phyloP scores from a whole-genome alignment of 805 yeast genomes.

The Saturnispora gosingensis region DNA sequence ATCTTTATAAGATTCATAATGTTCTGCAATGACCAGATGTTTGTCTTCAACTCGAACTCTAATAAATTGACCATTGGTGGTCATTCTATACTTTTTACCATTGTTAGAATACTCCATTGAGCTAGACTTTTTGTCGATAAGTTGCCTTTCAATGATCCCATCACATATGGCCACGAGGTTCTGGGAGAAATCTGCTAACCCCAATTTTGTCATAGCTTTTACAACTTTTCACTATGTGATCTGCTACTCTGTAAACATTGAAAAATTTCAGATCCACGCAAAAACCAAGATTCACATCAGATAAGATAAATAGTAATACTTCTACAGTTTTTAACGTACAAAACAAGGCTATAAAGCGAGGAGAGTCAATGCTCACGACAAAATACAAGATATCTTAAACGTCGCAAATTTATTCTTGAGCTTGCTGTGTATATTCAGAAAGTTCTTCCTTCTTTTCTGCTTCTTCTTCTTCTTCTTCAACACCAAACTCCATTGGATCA shows the following conservation, averaged over 20 bases:
- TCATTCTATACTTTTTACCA: constrained; percentile 41
- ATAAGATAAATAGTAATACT: neutral
- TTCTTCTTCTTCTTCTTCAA: constrained; percentile 32
- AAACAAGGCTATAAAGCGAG: neutral
- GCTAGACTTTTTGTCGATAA: constrained; percentile 22
- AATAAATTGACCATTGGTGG: constrained; percentile 37
- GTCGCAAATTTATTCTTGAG: neutral
- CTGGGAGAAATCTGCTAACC: constrained; percentile 21
- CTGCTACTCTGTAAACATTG: neutral
- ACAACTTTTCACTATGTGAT: neutral
- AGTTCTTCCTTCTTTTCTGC: neutral
- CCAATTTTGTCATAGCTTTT: neutral
- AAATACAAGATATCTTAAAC: neutral
- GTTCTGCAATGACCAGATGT: constrained; percentile 34
- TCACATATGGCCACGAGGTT: constrained; percentile 24
- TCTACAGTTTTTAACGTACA: neutral
- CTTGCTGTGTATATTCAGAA: neutral
- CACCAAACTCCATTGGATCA: constrained; percentile 74
- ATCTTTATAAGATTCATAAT: constrained; percentile 17
- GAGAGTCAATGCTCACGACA: neutral
- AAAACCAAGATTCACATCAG: neutral
- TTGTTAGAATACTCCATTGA: constrained; percentile 26
- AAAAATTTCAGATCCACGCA: neutral
- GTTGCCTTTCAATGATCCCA: constrained; percentile 18
- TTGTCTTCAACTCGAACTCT: constrained; percentile 41